Evolutionary conservation across 1,139 yeast genomes (phyloP), one percentile per base, ranked within the genome.

Genomic region (Yamadazyma membranifaciens): DNA sequence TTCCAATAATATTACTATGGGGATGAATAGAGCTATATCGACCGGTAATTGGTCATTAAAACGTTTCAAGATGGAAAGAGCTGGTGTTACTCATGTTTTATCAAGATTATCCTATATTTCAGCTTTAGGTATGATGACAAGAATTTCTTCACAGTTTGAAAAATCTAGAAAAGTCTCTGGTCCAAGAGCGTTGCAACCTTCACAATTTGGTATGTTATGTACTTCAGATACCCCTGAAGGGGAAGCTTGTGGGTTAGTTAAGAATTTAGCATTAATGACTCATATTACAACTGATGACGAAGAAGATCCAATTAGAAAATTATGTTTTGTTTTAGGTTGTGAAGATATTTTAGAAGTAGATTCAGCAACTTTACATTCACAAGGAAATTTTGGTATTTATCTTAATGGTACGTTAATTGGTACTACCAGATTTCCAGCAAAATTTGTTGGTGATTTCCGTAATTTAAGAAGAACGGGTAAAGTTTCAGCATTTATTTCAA

Each of bases 151-250:
- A 7, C 99, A 92, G 64, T 92, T 92, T 59, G 99, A 92, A 64
- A 92, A 92, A 62, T 89, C 98, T 2, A 78, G 99, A 69, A 92
- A 92, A 63, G 98, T 92, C 33, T 87, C 96, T 3, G 99, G 99
- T 39, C 99, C 99, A 33, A 86, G 99, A 77, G 98, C 99, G 15
- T 75, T 92, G 51, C 99, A 92, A 63, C 98, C 99, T 10, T 94
- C 98, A 2, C 98, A 92, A 65, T 92, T 92, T 63, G 98, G 98
- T 59, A 92, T 92, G 98, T 74, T 92, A 47, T 92, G 99, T 75
- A 89, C 98, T 6, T 87, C 98, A 0, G 99, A 92, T 77, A 92
- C 99, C 0, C 99, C 99, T 2, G 99, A 92, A 77, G 99, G 99
- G 74, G 99, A 94, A 63, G 98, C 99, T 1, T 92, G 99, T 80